Base-by-base conservation (phyloP, 306 rosid genomes). In the Canavalia ensiformis region DNA sequence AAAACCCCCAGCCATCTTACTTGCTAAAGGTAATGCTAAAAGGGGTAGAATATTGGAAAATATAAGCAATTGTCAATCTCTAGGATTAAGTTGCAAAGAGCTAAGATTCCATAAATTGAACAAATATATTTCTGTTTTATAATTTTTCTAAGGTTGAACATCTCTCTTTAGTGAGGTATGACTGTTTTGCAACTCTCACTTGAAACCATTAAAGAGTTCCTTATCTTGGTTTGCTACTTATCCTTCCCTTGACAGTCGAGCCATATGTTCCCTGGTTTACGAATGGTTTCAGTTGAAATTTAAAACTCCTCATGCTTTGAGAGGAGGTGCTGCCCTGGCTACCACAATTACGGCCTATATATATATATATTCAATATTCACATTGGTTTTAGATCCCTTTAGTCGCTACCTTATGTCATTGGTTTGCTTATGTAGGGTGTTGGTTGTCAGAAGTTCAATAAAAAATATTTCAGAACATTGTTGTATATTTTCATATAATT, bases 271-370 rank as follows among this genome's bases (percentile, higher is more conserved):
- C 28, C 69, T 50, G 52, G 33, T 45, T 18, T 51, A 29, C 9
- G 64, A 12, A 35, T 49, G 49, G 34, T 28, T 64, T 78, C 50
- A 33, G 75, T 67, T 57, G 55, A 31, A 49, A 28, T 57, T 65
- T 75, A 47, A 65, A 56, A 75, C 47, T 50, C 46, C 8, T 67
- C 68, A 30, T 74, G 45, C 63, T 59, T 74, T 41, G 58, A 57
- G 25, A 34, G 46, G 55, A 30, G 42, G 44, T 65, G 8, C 29
- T 18, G 65, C 49, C 74, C 49, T 12, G 63, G 9, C 68, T 1
- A 28, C 49, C 45, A 33, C 45, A 45, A 18, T 31, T 46, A 37
- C 37, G 18, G 28, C 35, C 30, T 60, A 31, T 59, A 12, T 12
- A 12, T 62, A 35, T 52, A 59, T 29, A 54, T 77, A 9, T 66